Conservation (phyloP, 495 filamentous ascomycete species). For the Xylaria nigripes region DNA sequence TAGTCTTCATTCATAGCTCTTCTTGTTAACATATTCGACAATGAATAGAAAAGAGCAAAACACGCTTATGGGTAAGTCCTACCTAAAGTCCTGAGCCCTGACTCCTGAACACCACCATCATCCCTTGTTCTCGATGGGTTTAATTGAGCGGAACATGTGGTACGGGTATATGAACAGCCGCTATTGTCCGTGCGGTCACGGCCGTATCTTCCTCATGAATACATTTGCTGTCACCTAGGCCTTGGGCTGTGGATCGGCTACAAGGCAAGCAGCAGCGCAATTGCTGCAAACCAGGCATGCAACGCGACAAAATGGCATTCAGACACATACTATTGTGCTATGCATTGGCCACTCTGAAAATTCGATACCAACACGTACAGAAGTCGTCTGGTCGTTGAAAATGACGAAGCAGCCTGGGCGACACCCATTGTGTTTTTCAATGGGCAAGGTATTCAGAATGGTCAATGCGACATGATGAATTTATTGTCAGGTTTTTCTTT, state of each 20-base stretch:
- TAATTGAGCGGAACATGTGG: neutral
- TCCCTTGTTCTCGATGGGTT: neutral
- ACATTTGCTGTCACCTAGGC: neutral
- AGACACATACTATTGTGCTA: neutral
- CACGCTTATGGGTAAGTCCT: slow-evolving; percentile 14
- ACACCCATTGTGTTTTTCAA: neutral
- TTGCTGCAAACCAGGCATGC: neutral
- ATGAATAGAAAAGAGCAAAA: slow-evolving; percentile 19
- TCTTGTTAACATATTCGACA: neutral
- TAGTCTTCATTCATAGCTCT: neutral
- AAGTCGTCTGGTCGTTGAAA: neutral
- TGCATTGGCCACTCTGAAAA: too few species aligned
- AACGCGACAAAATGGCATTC: neutral
- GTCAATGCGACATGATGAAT: too few species aligned
- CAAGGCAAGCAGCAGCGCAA: neutral
- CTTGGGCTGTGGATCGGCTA: too few species aligned
- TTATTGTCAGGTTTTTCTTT: too few species aligned
- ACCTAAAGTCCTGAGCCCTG: neutral
- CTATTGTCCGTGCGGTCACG: neutral
- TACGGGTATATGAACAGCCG: neutral
- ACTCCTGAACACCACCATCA: neutral
- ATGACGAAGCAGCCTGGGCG: neutral
- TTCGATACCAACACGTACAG: neutral
- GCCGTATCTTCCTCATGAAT: neutral
- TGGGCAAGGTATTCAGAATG: neutral